phyloP scores from a whole-genome alignment of 768 basidiomycete species.

The Auricularia sp. region DNA sequence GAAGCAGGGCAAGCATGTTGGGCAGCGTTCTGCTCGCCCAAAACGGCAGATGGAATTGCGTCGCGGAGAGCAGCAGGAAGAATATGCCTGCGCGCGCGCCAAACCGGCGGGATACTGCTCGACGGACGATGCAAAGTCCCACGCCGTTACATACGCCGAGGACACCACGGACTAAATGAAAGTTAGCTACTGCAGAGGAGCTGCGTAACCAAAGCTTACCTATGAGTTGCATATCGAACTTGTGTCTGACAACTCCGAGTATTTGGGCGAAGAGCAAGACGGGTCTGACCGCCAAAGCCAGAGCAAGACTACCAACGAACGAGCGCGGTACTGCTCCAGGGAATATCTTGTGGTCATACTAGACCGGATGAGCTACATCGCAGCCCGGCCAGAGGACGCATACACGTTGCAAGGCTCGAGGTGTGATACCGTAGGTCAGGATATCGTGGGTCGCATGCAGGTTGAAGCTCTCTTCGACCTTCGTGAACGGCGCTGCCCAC shows the following conservation, averaged over 20 bases:
- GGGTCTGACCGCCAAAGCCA: slow-evolving; percentile 50
- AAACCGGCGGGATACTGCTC: slow-evolving; percentile 52
- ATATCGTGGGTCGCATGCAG: slow-evolving; percentile 87
- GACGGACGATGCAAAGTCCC: slow-evolving; percentile 52
- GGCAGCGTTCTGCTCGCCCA: slow-evolving; percentile 92
- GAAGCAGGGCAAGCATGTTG: slow-evolving; percentile 82
- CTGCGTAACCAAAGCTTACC: slow-evolving; percentile 31
- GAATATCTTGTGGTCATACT: slow-evolving; percentile 89
- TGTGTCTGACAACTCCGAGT: background rate
- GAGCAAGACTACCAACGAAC: slow-evolving; percentile 65
- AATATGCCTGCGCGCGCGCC: slow-evolving; percentile 45
- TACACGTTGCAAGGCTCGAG: slow-evolving; percentile 38
- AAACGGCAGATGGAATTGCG: slow-evolving; percentile 87
- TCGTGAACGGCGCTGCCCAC: slow-evolving; percentile 75
- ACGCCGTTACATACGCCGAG: slow-evolving; percentile 57
- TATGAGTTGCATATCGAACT: slow-evolving; percentile 55
- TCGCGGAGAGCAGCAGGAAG: slow-evolving; percentile 60
- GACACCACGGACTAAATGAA: slow-evolving; percentile 53
- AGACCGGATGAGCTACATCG: slow-evolving; percentile 6
- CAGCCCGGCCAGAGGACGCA: slow-evolving; percentile 7
- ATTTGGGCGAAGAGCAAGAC: slow-evolving; percentile 37
- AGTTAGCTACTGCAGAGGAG: background rate
- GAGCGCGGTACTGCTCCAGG: slow-evolving; percentile 84
- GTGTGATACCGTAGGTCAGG: slow-evolving; percentile 57
- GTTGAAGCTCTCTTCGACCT: slow-evolving; percentile 97